Evolutionary conservation across 495 filamentous ascomycete species (phyloP), one percentile per base, ranked within the genome.

Genomic region (Xylaria venustula): DNA sequence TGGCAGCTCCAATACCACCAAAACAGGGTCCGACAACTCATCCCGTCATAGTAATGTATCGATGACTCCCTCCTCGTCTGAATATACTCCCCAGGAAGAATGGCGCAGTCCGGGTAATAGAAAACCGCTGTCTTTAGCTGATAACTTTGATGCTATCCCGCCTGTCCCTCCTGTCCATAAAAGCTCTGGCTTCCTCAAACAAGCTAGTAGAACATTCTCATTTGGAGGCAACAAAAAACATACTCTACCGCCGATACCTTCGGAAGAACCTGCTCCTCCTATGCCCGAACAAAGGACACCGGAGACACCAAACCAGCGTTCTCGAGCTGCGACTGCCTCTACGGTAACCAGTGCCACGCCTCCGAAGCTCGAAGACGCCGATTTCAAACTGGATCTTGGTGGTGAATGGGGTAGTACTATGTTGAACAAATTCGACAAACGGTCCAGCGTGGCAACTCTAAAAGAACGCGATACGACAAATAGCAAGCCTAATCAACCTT

Each of bases 151-250:
- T 22, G 79, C 80, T n/a, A 65, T 82, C 11, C 82, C 52, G 3
- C 85, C 86, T 14, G 71, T 81, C 22, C 87, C 87, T 19, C 81
- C 82, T 23, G 66, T 81, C 11, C 83, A 83, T 1, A 84, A 82
- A 48, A 77, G 82, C 48, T 68, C 58, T 54, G 79, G 61, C 14
- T 85, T 88, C 15, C 71, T 91, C 20, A 86, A 84, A 61, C 80
- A 87, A 26, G 88, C 88, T 48, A 86, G 88, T 22, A 81, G 90
- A 46, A 88, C 90, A 0, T 89, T 92, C 60, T 93, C 90, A 0
- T 91, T 90, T 67, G 88, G 84, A 25, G 75, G 70, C n/a, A 78
- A 79, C 49, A 84, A 83, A 58, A 81, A 75, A 42, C 59, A 75
- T 41, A 64, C 74, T 17, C 37, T 77, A 3, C 75, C 80, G 5